Evolutionary conservation across 768 basidiomycete species (phyloP), one percentile per base, ranked within the genome.

Genomic region (Crassisporium funariophilum): DNA sequence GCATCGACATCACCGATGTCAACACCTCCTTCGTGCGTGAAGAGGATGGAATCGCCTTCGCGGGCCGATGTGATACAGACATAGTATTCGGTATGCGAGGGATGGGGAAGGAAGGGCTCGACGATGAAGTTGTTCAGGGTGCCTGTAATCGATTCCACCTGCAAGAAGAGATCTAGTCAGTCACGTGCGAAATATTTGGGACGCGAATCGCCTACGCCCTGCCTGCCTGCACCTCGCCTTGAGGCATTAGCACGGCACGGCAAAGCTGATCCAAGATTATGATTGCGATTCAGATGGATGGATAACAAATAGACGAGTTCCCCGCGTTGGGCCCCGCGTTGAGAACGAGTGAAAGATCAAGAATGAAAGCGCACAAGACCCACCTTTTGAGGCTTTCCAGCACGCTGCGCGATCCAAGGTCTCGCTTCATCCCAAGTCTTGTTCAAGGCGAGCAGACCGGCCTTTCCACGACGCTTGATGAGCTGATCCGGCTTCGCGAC

Each of bases 381-480:
- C 55, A 89, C 92, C 77, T 89, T 86, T 67, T 92, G 89, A 36
- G 88, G 87, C 70, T 97, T 97, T 50, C 95, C 95, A 23, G 95
- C 95, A 25, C 87, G 79, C 53, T 86, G 83, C 43, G 76, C 63
- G 63, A 98, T 89, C 95, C 97, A 98, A 40, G 78, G 69, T 64
- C 81, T 90, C 16, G 91, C 91, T 60, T 88, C 89, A 27, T 84
- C 76, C 91, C 90, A 97, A 17, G 78, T 76, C 74, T 95, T 95
- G 84, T 98, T 98, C 56, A 99, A 79, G 25, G 85, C 84, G 53
- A 99, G 82, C 11, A 99, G 81, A 55, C 97, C 97, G 16, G 93
- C 93, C 81, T 99, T 99, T 62, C 97, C 97, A 52, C 97, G 90
- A 55, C 97, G 89, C 78, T 98, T 99, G 83, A 98, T 98, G 70